Evolutionary conservation across 257 asterid genomes (phyloP).

Genomic region (Primulina tabacum): DNA sequence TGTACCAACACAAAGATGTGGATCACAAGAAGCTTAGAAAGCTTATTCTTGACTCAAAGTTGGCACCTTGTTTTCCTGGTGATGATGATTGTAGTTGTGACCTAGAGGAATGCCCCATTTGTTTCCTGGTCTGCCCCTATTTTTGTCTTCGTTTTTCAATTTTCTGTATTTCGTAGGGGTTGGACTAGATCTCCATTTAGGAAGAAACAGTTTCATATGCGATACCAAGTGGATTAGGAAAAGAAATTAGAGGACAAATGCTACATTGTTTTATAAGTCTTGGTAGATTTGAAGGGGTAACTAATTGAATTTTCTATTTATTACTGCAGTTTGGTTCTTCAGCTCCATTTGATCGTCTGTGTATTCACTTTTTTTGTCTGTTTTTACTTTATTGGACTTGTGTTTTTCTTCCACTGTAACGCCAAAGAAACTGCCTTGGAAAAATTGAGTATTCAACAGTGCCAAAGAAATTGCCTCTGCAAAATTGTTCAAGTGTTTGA

Average conservation of each 20-base stretch:
- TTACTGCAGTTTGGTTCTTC: background rate
- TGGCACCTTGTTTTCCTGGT: constrained; percentile 98
- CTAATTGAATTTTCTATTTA: background rate
- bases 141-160: background rate
- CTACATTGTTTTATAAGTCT: background rate
- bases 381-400: background rate
- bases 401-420: constrained; percentile 15
- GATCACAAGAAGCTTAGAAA: constrained; percentile 96
- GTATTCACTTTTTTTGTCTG: background rate
- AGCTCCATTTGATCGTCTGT: background rate
- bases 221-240: background rate
- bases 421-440: constrained; percentile 5
- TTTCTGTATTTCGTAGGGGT: background rate
- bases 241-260: background rate
- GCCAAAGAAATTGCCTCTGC: background rate
- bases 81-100: constrained; percentile 78
- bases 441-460: background rate
- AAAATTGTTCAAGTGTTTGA: constrained; percentile 14
- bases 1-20: constrained; percentile 94
- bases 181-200: background rate
- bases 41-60: constrained; percentile 86
- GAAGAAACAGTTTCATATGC: no score
- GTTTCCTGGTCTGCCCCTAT: constrained; percentile 84
- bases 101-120: constrained; percentile 97
- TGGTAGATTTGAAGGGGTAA: background rate